Percentiles rank a stretch among this genome's conserved stretches.
phyloP scores from a whole-genome alignment of 139 green algal species.

The Yamagishiella unicocca region DNA sequence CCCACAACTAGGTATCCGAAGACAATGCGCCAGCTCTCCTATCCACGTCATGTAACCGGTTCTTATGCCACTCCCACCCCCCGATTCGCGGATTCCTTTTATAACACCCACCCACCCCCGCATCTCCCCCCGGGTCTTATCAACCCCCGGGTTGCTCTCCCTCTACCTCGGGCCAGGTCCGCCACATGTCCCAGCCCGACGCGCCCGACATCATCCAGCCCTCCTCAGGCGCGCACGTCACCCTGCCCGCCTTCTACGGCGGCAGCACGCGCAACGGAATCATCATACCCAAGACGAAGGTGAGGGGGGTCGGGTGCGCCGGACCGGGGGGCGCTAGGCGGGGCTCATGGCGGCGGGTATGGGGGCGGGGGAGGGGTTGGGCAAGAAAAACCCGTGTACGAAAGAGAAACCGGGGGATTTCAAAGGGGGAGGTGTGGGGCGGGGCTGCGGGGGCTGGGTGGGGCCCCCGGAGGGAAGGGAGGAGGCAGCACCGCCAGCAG shows the following conservation, averaged over 20 bases:
- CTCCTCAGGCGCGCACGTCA: slow-evolving; percentile 89
- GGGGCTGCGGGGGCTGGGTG: not conserved
- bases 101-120: not conserved
- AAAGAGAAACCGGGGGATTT: too few relatives aligned
- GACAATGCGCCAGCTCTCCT: too few relatives aligned
- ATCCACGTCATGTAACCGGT: too few relatives aligned
- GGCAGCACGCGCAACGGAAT: slow-evolving; percentile 81
- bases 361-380: not conserved
- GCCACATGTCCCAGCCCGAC: not conserved
- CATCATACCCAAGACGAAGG: slow-evolving; percentile 98
- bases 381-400: too few relatives aligned
- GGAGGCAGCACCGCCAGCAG: not conserved
- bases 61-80: too few relatives aligned
- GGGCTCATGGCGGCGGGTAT: not conserved
- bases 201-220: slow-evolving; percentile 79
- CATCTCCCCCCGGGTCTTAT: not conserved
- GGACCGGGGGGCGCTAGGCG: not conserved
- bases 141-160: too few relatives aligned
- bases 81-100: too few relatives aligned
- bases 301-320: slow-evolving; percentile 4
- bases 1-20: too few relatives aligned
- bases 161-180: not conserved
- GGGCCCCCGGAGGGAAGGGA: not conserved
- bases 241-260: slow-evolving; percentile 95
- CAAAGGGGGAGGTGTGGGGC: not conserved